These are phyloP conservation scores for Aureoboletus auriporus DNA, from an alignment of 768 basidiomycete species.

Conservation along the genomic window DNA sequence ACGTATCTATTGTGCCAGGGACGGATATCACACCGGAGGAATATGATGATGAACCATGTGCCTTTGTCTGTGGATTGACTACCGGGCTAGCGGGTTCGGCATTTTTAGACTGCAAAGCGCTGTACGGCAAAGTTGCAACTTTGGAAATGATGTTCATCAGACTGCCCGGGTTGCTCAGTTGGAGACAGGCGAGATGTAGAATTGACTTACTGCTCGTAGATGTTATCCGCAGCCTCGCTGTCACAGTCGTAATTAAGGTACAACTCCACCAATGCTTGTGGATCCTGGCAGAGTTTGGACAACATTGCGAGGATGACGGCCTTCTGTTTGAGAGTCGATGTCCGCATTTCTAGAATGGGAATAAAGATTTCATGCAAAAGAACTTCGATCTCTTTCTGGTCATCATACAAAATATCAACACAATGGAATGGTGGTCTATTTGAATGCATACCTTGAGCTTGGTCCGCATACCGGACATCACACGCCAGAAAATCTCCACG, in stretches of 20 bases:
- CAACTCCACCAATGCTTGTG: slow-evolving; percentile 95
- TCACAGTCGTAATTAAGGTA: slow-evolving; percentile 99
- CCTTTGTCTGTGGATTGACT: slow-evolving; percentile 41
- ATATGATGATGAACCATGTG: slow-evolving; percentile 40
- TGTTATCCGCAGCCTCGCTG: slow-evolving; percentile 89
- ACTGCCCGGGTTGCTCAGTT: slow-evolving; percentile 33
- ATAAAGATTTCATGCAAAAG: slow-evolving; percentile 98
- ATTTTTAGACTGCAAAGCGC: slow-evolving; percentile 44
- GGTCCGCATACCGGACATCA: slow-evolving; percentile 89
- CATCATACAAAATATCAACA: slow-evolving; percentile 6
- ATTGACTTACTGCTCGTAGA: slow-evolving; percentile 81
- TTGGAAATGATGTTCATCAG: slow-evolving; percentile 96
- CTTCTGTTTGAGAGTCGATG: slow-evolving; percentile 93
- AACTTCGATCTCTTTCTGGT: slow-evolving; percentile 97
- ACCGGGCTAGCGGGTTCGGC: slow-evolving; percentile 61
- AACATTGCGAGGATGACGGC: slow-evolving; percentile 88
- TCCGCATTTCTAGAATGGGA: slow-evolving; percentile 97
- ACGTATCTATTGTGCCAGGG: slow-evolving; percentile 64
- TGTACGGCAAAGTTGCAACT: slow-evolving; percentile 62
- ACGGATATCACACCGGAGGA: slow-evolving; percentile 64
- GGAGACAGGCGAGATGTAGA: slow-evolving; percentile 1
- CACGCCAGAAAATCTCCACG: slow-evolving; percentile 98
- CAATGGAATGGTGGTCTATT: not conserved
- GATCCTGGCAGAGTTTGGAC: slow-evolving; percentile 86
- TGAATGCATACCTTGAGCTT: slow-evolving; percentile 75